Base-by-base conservation (phyloP, 805 yeast genomes). In the Clavispora carvajalis region DNA sequence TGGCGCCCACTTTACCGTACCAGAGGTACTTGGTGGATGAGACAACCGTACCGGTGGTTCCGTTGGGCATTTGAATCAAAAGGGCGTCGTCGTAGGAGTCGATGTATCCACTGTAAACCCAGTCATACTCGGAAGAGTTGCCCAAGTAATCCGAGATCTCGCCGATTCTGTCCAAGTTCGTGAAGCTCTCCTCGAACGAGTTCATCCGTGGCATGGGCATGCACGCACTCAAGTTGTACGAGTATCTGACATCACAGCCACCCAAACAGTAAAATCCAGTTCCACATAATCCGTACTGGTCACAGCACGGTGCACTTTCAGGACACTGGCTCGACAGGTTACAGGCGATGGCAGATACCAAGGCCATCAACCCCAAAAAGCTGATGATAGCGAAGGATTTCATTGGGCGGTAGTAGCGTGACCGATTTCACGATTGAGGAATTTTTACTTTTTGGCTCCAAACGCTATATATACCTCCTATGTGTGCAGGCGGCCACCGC, bases 121-220 rank as follows among this genome's bases (percentile, higher is more conserved):
- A 90, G 48, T 79, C 85, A 36, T 71, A 60, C 34, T 72, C 79
- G 33, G 75, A 64, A 2, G 83, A 70, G 62, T 90, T 83, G 30
- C 97, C 97, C 41, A 85, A 67, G 61, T 76, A 83, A 10, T 66
- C 62, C 28, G 40, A 39, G 34, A 61, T 62, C 29, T 52, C 38
- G 16, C 45, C 39, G 17, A 72, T 39, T 7, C 45, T 33, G 30
- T 58, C 59, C 8, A 57, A 49, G 36, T 58, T 51, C 43, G 58
- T 60, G 52, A 81, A 79, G 1, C 50, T 45, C 6, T 77, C 76
- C 2, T 57, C 43, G 26, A 69, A 56, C 45, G 74, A 57, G 53
- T 70, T 60, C 73, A 95, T 87, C 6, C 79, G 69, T 10, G 97
- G 96, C 76, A 78, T 76, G 5, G 97, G 89, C 80, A 87, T 77